phyloP scores from a whole-genome alignment of 176 grass and related monocot species.

The Secale cereale region DNA sequence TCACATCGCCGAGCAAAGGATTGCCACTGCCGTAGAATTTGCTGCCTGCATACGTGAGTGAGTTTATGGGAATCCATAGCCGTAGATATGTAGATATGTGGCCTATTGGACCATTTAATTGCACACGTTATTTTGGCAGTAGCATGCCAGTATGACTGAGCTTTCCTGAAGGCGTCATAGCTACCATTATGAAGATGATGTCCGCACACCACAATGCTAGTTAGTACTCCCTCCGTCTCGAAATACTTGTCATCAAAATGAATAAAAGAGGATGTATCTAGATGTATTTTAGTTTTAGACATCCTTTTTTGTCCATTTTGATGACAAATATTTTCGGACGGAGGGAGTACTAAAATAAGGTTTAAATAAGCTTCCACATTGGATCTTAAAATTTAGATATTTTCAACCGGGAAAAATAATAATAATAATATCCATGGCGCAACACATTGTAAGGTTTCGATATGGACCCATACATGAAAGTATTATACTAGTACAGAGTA shows the following conservation, averaged over 20 bases:
- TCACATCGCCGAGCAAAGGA: neutral
- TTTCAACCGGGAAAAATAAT: neutral
- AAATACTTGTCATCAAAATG: too few relatives aligned
- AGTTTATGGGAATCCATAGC: too few relatives aligned
- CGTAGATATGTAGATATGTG: too few relatives aligned
- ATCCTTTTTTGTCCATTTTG: too few relatives aligned
- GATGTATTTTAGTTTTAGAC: too few relatives aligned
- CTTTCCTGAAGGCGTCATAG: too few relatives aligned
- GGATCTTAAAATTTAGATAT: neutral
- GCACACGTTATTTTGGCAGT: neutral
- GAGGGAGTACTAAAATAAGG: neutral
- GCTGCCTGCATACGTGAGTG: neutral
- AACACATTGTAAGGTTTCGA: too few relatives aligned
- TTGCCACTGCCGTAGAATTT: neutral
- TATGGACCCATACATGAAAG: neutral
- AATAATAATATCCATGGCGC: neutral
- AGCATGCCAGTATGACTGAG: too few relatives aligned
- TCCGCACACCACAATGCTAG: neutral
- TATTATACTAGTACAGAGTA: neutral
- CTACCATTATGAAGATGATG: neutral
- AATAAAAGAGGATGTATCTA: too few relatives aligned
- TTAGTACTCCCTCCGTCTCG: too few relatives aligned
- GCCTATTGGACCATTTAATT: neutral
- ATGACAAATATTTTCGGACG: too few relatives aligned
- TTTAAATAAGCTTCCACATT: neutral